Conservation (phyloP, 2,329 filamentous ascomycete genomes). For the Trichoderma koningiopsis region DNA sequence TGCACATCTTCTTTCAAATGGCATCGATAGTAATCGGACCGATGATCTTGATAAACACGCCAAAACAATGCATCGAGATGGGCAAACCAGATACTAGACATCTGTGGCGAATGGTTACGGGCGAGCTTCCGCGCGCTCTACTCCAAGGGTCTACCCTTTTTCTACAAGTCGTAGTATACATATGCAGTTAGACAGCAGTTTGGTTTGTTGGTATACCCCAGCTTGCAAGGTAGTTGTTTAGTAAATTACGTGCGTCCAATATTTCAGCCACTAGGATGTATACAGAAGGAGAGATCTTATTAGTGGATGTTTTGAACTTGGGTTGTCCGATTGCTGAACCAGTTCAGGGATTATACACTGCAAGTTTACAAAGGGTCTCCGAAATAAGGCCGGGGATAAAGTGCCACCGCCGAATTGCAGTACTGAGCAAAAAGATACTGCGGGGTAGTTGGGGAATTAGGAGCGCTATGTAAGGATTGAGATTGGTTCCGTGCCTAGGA, state of each 20-base stretch:
- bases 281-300: conserved; percentile 11
- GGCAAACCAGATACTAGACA: not conserved
- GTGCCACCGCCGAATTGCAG: not conserved
- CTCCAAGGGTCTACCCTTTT: not conserved
- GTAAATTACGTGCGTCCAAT: not conserved
- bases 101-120: not conserved
- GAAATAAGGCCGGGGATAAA: conserved; percentile 11
- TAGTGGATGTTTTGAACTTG: conserved; percentile 3
- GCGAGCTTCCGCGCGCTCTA: not conserved
- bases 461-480: not conserved
- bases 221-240: not conserved
- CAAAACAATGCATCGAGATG: not conserved
- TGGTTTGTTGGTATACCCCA: not conserved
- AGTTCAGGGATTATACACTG: not conserved
- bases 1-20: not conserved
- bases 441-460: conserved; percentile 5
- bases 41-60: not conserved
- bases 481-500: not conserved
- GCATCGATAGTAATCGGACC: conserved; percentile 2
- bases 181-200: not conserved
- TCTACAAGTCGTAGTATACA: not conserved
- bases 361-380: conserved; percentile 7
- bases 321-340: not conserved
- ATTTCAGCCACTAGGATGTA: not conserved
- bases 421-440: not conserved